Evolutionary conservation across 2,329 filamentous ascomycete species (phyloP), one percentile per base, ranked within the genome.

Genomic region (Phaeosphaeria sp.): DNA sequence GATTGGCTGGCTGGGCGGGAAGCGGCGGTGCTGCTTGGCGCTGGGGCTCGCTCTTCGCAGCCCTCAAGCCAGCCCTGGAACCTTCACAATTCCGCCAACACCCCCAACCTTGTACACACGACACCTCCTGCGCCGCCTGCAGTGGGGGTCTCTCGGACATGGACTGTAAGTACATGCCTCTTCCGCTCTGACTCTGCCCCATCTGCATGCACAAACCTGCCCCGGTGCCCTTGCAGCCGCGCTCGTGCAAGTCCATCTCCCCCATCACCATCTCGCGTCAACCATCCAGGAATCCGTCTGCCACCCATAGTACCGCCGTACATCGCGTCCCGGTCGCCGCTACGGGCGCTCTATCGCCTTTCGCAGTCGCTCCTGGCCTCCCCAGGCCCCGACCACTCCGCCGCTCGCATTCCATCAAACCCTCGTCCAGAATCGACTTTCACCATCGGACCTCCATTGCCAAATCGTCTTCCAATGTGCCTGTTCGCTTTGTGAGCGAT

Each of bases 111-210:
- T 70, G 59, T 65, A 71, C 72, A 66, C 67, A 64, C 67, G 62
- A 65, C 54, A 63, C 58, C 57, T 65, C 59, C 56, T 62, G 60
- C 68, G 74, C 58, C 54, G 43, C 62, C 62, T 49, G 55, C 59
- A 59, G 56, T 56, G 75, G 80, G 81, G 81, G 79, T 80, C 78
- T 80, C 78, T 79, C 77, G 78, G 79, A 74, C 79, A 87, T 87
- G 84, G 83, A 85, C 80, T 83, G 85, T 87, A 78, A 84, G 84
- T 86, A 69, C 67, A 63, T 67, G 71, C 46, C 69, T 72, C 77
- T 67, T 71, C 70, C 71, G 64, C 67, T 58, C 66, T 58, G 59
- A 62, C 69, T 70, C 63, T 71, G 56, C 65, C 51, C 56, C 58
- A 47, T 50, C 33, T 46, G 42, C 56, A 50, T 36, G 46, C 41